Evolutionary conservation across 306 rosid genomes (phyloP).

Genomic region (Adenanthera pavonina): DNA sequence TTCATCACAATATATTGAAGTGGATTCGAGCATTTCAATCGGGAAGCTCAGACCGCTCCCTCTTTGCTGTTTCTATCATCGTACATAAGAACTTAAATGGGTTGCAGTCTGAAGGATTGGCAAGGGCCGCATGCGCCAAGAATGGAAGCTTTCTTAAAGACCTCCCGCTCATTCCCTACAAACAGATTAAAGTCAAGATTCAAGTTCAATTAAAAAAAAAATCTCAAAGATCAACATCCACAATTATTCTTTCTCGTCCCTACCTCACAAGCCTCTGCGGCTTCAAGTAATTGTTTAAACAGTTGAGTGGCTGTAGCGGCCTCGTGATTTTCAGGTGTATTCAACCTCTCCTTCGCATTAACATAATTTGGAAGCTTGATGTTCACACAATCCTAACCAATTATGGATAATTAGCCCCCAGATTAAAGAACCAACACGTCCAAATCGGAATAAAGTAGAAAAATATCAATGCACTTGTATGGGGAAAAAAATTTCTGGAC

Average conservation of each 20-base stretch:
- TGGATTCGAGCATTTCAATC: constrained; percentile 50
- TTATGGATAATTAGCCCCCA: constrained; percentile 40
- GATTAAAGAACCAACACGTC: constrained; percentile 33
- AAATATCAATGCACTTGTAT: constrained; percentile 1
- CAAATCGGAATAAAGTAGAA: constrained; percentile 3
- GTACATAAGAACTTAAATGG: constrained; percentile 70
- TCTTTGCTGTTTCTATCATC: constrained; percentile 79
- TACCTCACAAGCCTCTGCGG: constrained; percentile 95
- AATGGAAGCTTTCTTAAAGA: constrained; percentile 94
- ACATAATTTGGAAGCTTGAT: constrained; percentile 61
- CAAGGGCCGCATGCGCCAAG: constrained; percentile 78
- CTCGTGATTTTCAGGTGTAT: constrained; percentile 49
- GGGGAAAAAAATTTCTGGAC: not conserved
- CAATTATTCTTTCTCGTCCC: constrained; percentile 32
- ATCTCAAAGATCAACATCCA: constrained; percentile 26
- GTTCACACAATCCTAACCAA: constrained; percentile 60
- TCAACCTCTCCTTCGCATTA: constrained; percentile 66
- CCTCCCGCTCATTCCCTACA: constrained; percentile 93
- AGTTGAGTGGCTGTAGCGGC: constrained; percentile 49
- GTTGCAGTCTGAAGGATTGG: constrained; percentile 69
- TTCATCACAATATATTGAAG: constrained; percentile 28
- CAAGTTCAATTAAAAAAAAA: constrained; percentile 17
- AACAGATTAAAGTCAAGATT: constrained; percentile 35
- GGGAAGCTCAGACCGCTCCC: constrained; percentile 86
- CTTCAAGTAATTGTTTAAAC: constrained; percentile 66